Base-by-base conservation (phyloP, 208 protist species). In the Crithidia thermophila region DNA sequence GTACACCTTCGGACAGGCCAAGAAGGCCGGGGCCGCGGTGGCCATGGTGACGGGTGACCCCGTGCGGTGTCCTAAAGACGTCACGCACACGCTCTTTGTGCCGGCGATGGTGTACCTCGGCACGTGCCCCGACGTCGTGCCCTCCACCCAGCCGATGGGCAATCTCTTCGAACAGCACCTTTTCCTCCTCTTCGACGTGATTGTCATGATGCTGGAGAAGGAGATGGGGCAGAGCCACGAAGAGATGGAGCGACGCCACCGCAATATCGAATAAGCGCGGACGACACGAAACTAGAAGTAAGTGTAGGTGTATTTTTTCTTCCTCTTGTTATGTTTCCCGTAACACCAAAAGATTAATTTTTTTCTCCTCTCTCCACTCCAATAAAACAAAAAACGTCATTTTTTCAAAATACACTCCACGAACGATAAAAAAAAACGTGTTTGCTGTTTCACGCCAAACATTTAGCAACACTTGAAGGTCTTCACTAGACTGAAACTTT, bases 161-260 rank as follows among this genome's bases (percentile, higher is more conserved):
- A 67, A 67, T 27, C 27, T 67, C 0, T 67, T 67, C 28, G 60
- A 67, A 49, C 60, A 67, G 49, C 60, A 67, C 27, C 60, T 67
- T 23, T 67, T 67, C 37, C 60, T 67, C 14, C n/a, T 67, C 0
- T 67, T 67, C 27, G 60, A 67, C 36, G 49, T 67, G 4, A 57
- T 67, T 18, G 49, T 57, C 16, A 57, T 67, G 60, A 23, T 67
- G 36, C 46, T 67, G 27, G 60, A 67, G 49, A 57, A 42, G 30
- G 42, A 61, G 40, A 30, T 63, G 45, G 28, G 25, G 27, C 53
- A 34, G 45, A 46, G 50, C 39, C 36, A 68, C 51, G 51, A 23
- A 4, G 53, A 55, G 55, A 71, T 60, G 55, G 46, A 62, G 23
- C 23, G 30, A 3, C 55, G 53, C 39, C 53, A 56, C 49, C 55